phyloP scores from a whole-genome alignment of 257 asterid species.

The Ballota nigra region DNA sequence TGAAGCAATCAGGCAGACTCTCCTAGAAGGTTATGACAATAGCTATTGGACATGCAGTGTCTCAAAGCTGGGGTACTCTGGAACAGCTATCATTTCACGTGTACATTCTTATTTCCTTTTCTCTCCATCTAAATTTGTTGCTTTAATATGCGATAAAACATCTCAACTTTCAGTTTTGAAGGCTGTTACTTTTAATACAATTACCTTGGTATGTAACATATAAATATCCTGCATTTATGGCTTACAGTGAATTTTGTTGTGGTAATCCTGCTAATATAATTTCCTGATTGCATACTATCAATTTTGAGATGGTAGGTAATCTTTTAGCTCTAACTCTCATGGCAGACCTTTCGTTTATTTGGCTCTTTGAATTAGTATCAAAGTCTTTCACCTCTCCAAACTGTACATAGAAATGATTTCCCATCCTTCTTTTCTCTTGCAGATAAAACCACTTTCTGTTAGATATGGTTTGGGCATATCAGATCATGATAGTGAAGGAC shows the following conservation, averaged over 20 bases:
- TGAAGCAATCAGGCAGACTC: constrained; percentile 57
- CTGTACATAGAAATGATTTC: background rate
- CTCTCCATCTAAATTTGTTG: background rate
- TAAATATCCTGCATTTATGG: constrained; percentile 3
- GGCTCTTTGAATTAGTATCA: background rate
- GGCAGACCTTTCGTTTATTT: background rate
- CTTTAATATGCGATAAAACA: background rate
- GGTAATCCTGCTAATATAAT: background rate
- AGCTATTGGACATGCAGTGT: constrained; percentile 95
- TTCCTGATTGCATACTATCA: background rate
- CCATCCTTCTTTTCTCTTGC: constrained; percentile 23
- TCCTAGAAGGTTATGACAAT: constrained; percentile 71
- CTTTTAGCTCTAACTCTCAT: too few species aligned
- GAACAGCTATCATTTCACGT: constrained; percentile 91
- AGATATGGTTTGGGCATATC: constrained; percentile 85
- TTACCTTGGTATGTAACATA: background rate
- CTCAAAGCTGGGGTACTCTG: constrained; percentile 90
- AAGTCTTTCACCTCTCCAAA: background rate
- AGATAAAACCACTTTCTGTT: constrained; percentile 84
- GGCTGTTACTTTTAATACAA: too few species aligned
- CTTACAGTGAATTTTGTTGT: background rate
- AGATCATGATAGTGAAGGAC: constrained; percentile 94
- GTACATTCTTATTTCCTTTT: constrained; percentile 32
- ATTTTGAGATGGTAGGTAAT: background rate
- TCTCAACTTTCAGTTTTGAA: background rate